Base-by-base conservation (phyloP, 1,139 yeast species). In the Sugiyamaella japonica region DNA sequence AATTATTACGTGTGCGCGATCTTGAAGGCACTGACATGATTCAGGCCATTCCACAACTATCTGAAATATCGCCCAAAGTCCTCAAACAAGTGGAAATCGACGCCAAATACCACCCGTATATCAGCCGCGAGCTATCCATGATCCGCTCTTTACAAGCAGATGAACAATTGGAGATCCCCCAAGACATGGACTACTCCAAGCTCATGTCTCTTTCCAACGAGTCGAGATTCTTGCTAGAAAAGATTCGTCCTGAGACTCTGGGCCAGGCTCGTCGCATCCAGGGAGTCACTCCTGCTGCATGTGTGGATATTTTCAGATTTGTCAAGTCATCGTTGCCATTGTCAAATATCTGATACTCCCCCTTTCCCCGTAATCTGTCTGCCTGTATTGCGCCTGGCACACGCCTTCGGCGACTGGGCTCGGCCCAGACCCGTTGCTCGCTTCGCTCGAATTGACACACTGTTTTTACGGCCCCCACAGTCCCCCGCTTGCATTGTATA, bases 201-300 rank as follows among this genome's bases (percentile, higher is more conserved):
- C 63, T 84, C 47, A 66, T 65, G 31, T 76, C 80, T 0, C 63
- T 93, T 16, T 88, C 96, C 0, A 77, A 81, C 40, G 99, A 93
- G 66, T 95, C 85, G 20, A 81, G 89, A 53, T 76, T 76, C 36
- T 72, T 88, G 20, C 76, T 93, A 55, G 88, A 89, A 64, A 78
- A 80, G 5, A 82, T 89, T 12, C 86, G 89, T 59, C 99, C 99
- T 0, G 82, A 81, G 54, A 93, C 97, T 0, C 82, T 93, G 49
- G 98, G 98, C 0, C 98, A 93, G 68, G 98, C 98, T 0, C 79
- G 96, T 66, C 78, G 98, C 62, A 86, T 91, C 15, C 96, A 93
- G 66, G 98, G 99, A 0, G 85, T 93, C 1, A 93, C 98, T 0
- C 97, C 98, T 1, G 71, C 76, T 1, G 77, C 77, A 1, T 69